phyloP scores from a whole-genome alignment of 2,329 filamentous ascomycete species.

The Huntiella decipiens region DNA sequence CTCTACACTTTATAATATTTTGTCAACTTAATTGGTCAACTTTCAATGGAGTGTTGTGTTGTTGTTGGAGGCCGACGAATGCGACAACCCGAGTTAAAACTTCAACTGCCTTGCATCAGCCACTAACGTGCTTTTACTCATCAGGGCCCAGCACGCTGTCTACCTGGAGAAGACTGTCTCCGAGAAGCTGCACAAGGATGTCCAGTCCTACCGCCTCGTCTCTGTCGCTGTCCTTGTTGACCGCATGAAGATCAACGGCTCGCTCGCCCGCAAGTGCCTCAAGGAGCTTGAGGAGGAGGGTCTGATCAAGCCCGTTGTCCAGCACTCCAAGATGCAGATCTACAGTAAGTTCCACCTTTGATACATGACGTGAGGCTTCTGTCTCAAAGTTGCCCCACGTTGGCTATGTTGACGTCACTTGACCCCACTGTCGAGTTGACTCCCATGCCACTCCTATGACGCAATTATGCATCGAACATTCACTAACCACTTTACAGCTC shows the following conservation, averaged over 20 bases:
- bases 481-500: slow-evolving; percentile 9
- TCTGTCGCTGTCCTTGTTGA: slow-evolving; percentile 97
- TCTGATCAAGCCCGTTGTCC: slow-evolving; percentile 92
- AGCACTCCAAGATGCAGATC: slow-evolving; percentile 94
- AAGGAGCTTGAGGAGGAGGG: slow-evolving; percentile 94
- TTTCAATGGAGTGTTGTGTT: too few relatives aligned
- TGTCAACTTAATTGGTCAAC: too few relatives aligned
- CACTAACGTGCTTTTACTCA: slow-evolving; percentile 4
- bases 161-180: slow-evolving; percentile 94
- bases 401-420: too few relatives aligned
- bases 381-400: too few relatives aligned
- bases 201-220: slow-evolving; percentile 98
- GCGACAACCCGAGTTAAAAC: too few relatives aligned
- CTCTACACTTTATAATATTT: too few relatives aligned
- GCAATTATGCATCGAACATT: not conserved
- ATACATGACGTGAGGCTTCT: too few relatives aligned
- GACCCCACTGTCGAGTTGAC: too few relatives aligned
- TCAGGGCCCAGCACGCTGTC: slow-evolving; percentile 87
- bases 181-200: slow-evolving; percentile 99
- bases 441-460: too few relatives aligned
- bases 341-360: slow-evolving; percentile 46
- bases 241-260: slow-evolving; percentile 99
- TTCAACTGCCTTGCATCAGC: not conserved
- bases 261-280: slow-evolving; percentile 75
- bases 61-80: too few relatives aligned